phyloP scores from a whole-genome alignment of 768 basidiomycete species.

The Coprinopsis strossmayeri region DNA sequence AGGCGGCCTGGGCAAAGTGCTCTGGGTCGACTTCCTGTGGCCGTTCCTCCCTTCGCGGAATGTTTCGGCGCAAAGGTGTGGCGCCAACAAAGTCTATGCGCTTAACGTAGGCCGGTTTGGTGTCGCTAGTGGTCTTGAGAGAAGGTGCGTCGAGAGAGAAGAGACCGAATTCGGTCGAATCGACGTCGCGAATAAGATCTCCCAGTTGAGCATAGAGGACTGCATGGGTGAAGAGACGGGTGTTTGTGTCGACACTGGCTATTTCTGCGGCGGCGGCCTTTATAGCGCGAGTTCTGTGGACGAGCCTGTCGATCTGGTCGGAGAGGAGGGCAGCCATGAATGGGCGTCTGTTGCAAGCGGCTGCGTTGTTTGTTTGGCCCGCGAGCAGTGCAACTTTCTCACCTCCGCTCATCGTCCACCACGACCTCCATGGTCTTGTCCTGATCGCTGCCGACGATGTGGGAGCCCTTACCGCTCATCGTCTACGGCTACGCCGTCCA shows the following conservation, averaged over 20 bases:
- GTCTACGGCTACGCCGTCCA: constrained; percentile 84
- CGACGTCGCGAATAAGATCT: constrained; percentile 76
- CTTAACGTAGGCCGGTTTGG: constrained; percentile 25
- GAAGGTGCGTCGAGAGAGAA: constrained; percentile 46
- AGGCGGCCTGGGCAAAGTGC: constrained; percentile 66
- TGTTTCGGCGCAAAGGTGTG: constrained; percentile 54
- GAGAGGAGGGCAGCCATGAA: constrained; percentile 47
- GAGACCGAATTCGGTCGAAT: constrained; percentile 72
- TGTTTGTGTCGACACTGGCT: constrained; percentile 16
- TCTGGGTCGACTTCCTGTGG: constrained; percentile 58
- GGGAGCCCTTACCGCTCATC: constrained; percentile 9
- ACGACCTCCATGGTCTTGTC: too few relatives aligned
- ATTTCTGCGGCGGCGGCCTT: constrained; percentile 32
- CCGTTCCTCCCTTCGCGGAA: constrained; percentile 31
- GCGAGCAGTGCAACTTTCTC: constrained; percentile 7
- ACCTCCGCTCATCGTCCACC: neutral
- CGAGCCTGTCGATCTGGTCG: constrained; percentile 65
- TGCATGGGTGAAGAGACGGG: constrained; percentile 55
- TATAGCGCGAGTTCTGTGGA: constrained; percentile 45
- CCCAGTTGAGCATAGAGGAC: constrained; percentile 58
- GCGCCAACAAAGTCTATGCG: constrained; percentile 65
- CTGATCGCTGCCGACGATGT: too few relatives aligned
- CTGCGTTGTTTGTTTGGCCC: constrained; percentile 9
- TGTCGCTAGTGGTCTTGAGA: constrained; percentile 19
- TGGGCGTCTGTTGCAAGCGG: neutral